A percentile compares a stretch with the other conserved stretches of the same genome.
These are phyloP conservation scores for Neurospora sp. DNA, from an alignment of 495 filamentous ascomycete genomes.

Conservation along the genomic window DNA sequence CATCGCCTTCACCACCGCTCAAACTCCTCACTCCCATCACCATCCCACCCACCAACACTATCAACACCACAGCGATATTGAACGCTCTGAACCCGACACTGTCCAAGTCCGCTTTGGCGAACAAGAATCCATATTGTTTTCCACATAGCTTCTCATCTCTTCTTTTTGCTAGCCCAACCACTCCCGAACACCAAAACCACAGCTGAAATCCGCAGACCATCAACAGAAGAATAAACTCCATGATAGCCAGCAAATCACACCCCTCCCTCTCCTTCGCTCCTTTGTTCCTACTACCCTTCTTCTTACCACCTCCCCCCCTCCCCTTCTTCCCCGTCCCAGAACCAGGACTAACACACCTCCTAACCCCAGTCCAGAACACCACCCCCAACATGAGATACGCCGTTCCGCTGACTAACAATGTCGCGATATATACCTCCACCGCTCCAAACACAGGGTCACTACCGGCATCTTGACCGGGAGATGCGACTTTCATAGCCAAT, in stretches of 20 bases:
- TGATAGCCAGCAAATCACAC: background rate
- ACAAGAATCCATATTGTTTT: constrained; percentile 17
- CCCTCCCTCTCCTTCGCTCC: background rate
- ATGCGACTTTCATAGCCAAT: constrained; percentile 1
- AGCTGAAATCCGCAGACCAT: constrained; percentile 23
- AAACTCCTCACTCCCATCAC: background rate
- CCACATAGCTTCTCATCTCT: background rate
- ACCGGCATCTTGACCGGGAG: background rate
- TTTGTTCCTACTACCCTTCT: background rate
- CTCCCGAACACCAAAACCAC: constrained; percentile 29
- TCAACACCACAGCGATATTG: constrained; percentile 15
- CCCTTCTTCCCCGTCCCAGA: too few species aligned
- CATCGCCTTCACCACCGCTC: background rate
- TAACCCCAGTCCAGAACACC: background rate
- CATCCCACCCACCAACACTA: constrained; percentile 6
- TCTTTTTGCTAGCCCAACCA: background rate
- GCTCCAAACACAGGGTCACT: background rate
- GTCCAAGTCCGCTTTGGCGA: constrained; percentile 10
- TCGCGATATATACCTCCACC: constrained; percentile 25
- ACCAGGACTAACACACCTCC: too few species aligned
- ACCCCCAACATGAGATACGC: background rate
- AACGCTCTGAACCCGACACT: constrained; percentile 13
- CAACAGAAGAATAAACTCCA: constrained; percentile 13
- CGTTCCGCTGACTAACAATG: constrained; percentile 15
- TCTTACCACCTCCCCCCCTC: too few species aligned